Percentiles rank a stretch among this genome's conserved stretches.
These are phyloP conservation scores for Zanthoxylum bungeanum DNA, from an alignment of 345 rosid genomes.

Conservation along the genomic window DNA sequence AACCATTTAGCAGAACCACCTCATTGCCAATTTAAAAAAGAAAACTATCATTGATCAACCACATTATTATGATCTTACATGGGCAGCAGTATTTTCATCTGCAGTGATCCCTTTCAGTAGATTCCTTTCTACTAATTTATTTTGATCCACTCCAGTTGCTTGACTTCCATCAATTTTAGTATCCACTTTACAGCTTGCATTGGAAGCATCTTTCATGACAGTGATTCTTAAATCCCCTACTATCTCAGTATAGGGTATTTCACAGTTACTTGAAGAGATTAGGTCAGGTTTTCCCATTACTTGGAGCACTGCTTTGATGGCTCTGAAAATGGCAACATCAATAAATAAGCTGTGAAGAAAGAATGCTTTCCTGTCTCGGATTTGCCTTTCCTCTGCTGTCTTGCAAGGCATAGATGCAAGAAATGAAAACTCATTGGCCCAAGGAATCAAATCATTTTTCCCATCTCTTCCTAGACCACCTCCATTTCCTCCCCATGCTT, in stretches of 20 bases:
- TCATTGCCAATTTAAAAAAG: neutral
- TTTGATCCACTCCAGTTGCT: constrained; percentile 56
- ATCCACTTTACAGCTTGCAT: constrained; percentile 80
- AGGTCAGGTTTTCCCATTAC: constrained; percentile 43
- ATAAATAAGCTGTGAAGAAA: constrained; percentile 95
- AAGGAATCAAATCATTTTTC: constrained; percentile 67
- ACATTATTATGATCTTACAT: constrained; percentile 51
- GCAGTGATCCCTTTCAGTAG: constrained; percentile 96
- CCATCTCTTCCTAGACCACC: constrained; percentile 94
- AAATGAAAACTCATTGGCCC: constrained; percentile 74
- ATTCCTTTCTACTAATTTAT: constrained; percentile 67
- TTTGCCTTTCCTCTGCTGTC: constrained; percentile 88
- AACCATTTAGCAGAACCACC: neutral
- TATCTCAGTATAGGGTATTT: constrained; percentile 49
- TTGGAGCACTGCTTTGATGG: constrained; percentile 70
- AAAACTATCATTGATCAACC: constrained; percentile 13
- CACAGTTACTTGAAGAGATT: constrained; percentile 23
- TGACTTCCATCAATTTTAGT: constrained; percentile 89
- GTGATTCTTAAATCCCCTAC: constrained; percentile 70
- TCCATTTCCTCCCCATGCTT: constrained; percentile 89
- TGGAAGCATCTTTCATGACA: constrained; percentile 57
- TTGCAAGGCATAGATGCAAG: constrained; percentile 89
- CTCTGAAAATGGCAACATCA: constrained; percentile 79
- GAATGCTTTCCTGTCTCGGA: constrained; percentile 90
- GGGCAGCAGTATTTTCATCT: constrained; percentile 95